A percentile compares a stretch with the other conserved stretches of the same genome.
Conservation (phyloP, 2,329 filamentous ascomycete species). For the Fusarium tupiense region DNA sequence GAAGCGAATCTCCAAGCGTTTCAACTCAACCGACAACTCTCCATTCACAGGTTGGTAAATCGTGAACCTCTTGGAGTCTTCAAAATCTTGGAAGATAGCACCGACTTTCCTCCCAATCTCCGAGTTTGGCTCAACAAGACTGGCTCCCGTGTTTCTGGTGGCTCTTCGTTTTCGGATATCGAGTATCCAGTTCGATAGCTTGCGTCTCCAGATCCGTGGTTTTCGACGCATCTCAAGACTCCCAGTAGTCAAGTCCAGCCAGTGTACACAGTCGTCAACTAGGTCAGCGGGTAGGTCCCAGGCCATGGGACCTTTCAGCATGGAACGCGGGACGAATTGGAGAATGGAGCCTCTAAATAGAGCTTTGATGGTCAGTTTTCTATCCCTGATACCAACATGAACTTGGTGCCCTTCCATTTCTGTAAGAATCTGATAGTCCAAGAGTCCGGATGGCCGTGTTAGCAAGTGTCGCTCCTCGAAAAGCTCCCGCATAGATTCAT, state of each 20-base stretch:
- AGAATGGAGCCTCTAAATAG: conserved; percentile 27
- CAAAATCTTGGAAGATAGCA: conserved; percentile 57
- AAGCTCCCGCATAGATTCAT: conserved; percentile 55
- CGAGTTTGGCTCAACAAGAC: conserved; percentile 61
- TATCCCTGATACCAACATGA: conserved; percentile 62
- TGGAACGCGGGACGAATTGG: conserved; percentile 47
- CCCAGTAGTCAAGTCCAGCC: conserved; percentile 59
- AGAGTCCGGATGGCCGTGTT: conserved; percentile 62
- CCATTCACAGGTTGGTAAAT: conserved; percentile 51
- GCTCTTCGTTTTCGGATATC: conserved; percentile 40
- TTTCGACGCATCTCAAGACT: conserved; percentile 62
- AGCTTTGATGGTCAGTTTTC: conserved; percentile 56
- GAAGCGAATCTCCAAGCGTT: conserved; percentile 64
- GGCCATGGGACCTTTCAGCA: conserved; percentile 39
- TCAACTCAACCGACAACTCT: conserved; percentile 58
- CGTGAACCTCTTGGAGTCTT: conserved; percentile 23
- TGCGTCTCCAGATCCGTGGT: conserved; percentile 45
- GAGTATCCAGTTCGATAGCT: conserved; percentile 48
- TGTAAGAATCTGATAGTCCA: conserved; percentile 58
- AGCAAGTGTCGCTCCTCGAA: conserved; percentile 64
- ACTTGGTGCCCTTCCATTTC: conserved; percentile 46
- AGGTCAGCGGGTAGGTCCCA: conserved; percentile 64
- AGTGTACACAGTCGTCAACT: conserved; percentile 65
- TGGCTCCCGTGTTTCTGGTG: neutral
- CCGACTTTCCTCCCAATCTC: conserved; percentile 43